Evolutionary conservation across 306 rosid genomes (phyloP).

Genomic region (Castanospermum australe): DNA sequence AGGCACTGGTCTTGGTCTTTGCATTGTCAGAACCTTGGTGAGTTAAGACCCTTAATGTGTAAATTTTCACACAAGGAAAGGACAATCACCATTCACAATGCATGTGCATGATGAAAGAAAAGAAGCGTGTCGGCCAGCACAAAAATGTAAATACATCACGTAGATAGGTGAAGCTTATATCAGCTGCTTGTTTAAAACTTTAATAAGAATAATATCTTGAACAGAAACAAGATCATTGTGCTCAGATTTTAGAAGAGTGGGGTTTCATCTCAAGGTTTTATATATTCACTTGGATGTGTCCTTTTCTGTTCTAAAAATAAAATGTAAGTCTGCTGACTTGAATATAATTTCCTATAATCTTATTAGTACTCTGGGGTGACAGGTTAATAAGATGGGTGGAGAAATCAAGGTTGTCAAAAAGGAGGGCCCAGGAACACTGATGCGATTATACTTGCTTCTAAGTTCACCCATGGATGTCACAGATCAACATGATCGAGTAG

Average conservation of each 20-base stretch:
- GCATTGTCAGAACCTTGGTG: constrained; percentile 94
- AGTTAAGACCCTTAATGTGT: constrained; percentile 37
- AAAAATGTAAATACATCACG: neutral
- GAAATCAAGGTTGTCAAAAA: constrained; percentile 86
- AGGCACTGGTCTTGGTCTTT: constrained; percentile 98
- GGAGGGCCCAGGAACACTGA: constrained; percentile 84
- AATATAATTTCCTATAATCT: constrained; percentile 16
- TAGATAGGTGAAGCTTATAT: neutral
- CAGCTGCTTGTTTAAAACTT: neutral
- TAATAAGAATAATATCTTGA: neutral
- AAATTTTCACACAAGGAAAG: constrained; percentile 17
- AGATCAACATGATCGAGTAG: constrained; percentile 65
- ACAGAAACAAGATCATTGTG: neutral
- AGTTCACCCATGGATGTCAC: constrained; percentile 62
- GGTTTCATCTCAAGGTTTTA: constrained; percentile 14
- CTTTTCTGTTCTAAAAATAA: neutral
- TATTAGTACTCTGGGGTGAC: constrained; percentile 22
- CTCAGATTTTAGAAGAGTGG: neutral
- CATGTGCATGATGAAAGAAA: neutral
- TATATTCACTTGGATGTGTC: neutral
- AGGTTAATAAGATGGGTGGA: constrained; percentile 99
- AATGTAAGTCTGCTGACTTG: neutral
- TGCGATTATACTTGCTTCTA: constrained; percentile 77
- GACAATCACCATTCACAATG: constrained; percentile 9
- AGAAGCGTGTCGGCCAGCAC: neutral